Base-by-base conservation (phyloP, 371 early-diverging fungal species). In the Mortierella polycephala region DNA sequence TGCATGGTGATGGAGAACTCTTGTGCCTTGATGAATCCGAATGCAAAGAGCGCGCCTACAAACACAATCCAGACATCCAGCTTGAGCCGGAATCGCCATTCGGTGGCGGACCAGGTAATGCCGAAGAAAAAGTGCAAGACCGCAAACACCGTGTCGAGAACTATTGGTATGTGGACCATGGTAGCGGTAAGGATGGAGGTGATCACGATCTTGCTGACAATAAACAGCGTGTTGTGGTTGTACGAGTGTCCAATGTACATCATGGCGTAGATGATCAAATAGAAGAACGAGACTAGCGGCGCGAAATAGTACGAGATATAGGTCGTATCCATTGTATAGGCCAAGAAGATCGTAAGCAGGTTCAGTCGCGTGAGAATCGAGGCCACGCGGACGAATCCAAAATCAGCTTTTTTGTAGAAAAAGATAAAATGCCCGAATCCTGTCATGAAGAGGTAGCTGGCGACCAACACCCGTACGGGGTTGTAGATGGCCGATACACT, bases 341-440 rank as follows among this genome's bases (percentile, higher is more conserved):
- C 82, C 46, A 94, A 77, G 4, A 85, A 82, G 57, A 89, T 83
- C 1, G 91, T 89, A 52, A 94, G 82, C 47, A 94, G 66, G 66
- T 94, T 94, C 30, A 92, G 73, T 1, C 94, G 86, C 20, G 90
- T 83, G 62, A 94, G 82, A 44, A 91, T 87, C 37, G 83, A 84
- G 5, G 89, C 79, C 8, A 92, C 82, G 40, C 92, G 89, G 4
- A 55, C 72, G 53, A 90, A 77, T 12, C 91, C 85, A 75, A 85
- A 93, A 69, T 91, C 91, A 16, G 75, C 82, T 79, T 91, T 92
- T 62, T 84, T 87, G 84, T 88, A 88, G 61, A 91, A 91, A 71
- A 84, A 92, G 54, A 81, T 83, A 67, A 90, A 91, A 72, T 93
- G 92, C 0, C 93, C 93, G 71, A 89, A 93, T n/a, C 93, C 94